Conservation (phyloP, 2,329 filamentous ascomycete genomes). For the Anthostomella pinea region DNA sequence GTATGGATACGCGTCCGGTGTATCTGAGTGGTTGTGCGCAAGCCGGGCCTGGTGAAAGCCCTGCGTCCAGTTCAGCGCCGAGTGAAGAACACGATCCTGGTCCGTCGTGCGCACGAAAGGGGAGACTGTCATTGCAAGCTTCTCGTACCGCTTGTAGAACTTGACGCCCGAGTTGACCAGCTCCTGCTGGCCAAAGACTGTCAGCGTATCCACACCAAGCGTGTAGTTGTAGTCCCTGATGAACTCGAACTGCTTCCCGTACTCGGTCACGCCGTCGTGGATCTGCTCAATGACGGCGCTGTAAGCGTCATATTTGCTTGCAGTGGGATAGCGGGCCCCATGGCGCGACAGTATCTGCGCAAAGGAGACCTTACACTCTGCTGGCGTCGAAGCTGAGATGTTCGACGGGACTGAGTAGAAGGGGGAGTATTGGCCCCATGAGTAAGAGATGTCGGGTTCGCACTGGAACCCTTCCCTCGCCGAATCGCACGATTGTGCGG, state of each 20-base stretch:
- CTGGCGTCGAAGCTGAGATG: slow-evolving; percentile 58
- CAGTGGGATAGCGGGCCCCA: slow-evolving; percentile 78
- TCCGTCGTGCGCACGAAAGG: slow-evolving; percentile 74
- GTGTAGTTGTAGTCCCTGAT: slow-evolving; percentile 68
- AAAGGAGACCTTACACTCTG: slow-evolving; percentile 72
- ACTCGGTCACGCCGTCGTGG: slow-evolving; percentile 53
- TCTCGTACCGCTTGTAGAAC: slow-evolving; percentile 71
- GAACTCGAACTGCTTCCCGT: slow-evolving; percentile 65
- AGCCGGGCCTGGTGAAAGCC: slow-evolving; percentile 64
- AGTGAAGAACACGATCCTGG: slow-evolving; percentile 69
- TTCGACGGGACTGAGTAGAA: slow-evolving; percentile 73
- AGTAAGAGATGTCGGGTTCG: slow-evolving; percentile 57
- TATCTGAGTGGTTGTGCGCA: slow-evolving; percentile 38
- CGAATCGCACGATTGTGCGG: slow-evolving; percentile 47
- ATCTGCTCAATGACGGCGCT: slow-evolving; percentile 62
- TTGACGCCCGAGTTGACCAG: slow-evolving; percentile 72
- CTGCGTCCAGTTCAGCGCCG: slow-evolving; percentile 70
- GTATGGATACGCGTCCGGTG: slow-evolving; percentile 45
- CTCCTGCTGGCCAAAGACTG: slow-evolving; percentile 64
- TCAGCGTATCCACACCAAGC: slow-evolving; percentile 68
- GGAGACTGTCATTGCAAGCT: slow-evolving; percentile 53
- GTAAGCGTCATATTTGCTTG: slow-evolving; percentile 63
- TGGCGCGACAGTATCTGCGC: slow-evolving; percentile 81
- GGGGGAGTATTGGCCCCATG: slow-evolving; percentile 86
- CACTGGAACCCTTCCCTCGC: slow-evolving; percentile 61